Evolutionary conservation across 805 yeast genomes (phyloP).

Genomic region (Metschnikowia chrysomelidarum): DNA sequence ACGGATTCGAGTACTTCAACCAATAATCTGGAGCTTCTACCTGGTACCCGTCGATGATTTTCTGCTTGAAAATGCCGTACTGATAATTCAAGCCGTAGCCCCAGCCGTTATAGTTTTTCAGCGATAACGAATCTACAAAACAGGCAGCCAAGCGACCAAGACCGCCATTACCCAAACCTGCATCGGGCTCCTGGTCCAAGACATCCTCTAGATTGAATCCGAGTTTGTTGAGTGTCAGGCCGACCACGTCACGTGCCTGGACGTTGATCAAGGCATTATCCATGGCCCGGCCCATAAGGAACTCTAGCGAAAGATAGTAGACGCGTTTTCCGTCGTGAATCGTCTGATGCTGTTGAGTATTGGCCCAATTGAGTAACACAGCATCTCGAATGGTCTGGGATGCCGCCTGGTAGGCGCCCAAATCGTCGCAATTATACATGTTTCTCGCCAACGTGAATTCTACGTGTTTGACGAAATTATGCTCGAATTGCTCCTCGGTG

Average conservation of each 20-base stretch:
- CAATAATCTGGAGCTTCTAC: constrained; percentile 95
- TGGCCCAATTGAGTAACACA: constrained; percentile 83
- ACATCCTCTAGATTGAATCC: constrained; percentile 90
- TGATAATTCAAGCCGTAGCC: constrained; percentile 93
- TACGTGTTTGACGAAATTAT: constrained; percentile 75
- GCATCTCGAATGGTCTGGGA: constrained; percentile 77
- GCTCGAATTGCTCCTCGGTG: constrained; percentile 58
- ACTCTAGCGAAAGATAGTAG: constrained; percentile 83
- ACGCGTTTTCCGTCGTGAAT: constrained; percentile 79
- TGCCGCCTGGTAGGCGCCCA: constrained; percentile 92
- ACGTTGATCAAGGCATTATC: constrained; percentile 90
- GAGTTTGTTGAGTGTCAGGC: constrained; percentile 50
- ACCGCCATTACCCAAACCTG: constrained; percentile 95
- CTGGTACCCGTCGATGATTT: constrained; percentile 87
- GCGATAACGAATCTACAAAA: constrained; percentile 82
- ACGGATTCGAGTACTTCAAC: constrained; percentile 85
- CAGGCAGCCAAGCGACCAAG: constrained; percentile 94
- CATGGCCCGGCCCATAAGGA: constrained; percentile 91
- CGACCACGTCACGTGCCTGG: constrained; percentile 59
- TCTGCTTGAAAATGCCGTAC: constrained; percentile 90
- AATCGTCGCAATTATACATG: constrained; percentile 84
- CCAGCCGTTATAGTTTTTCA: constrained; percentile 91
- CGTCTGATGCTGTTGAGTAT: constrained; percentile 88
- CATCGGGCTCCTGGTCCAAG: constrained; percentile 85
- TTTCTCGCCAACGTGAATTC: constrained; percentile 92